Conservation (phyloP, 345 rosid species). For the Salix suchowensis region DNA sequence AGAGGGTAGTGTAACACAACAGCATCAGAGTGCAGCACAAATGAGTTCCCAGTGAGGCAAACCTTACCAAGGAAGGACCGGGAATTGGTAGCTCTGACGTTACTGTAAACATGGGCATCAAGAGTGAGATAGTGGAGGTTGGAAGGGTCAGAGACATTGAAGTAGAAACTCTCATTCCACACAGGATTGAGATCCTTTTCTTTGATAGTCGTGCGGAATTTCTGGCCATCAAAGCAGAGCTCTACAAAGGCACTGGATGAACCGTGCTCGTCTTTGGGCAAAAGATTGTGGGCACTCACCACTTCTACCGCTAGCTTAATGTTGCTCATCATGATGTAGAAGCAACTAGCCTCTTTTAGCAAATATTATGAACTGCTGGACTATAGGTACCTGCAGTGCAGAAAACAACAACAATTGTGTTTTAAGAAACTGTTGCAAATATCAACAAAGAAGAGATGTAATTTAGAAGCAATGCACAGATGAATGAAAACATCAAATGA, state of each 20-base stretch:
- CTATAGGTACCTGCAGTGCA: conserved; percentile 35
- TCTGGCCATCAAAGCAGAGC: conserved; percentile 85
- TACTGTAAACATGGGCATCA: conserved; percentile 66
- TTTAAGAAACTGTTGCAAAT: neutral
- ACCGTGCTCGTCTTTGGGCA: conserved; percentile 93
- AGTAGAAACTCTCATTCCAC: conserved; percentile 96
- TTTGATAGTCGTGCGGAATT: conserved; percentile 74
- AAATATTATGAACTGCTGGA: neutral
- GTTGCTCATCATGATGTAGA: conserved; percentile 46
- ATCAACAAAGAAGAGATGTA: neutral
- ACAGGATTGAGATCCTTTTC: conserved; percentile 87
- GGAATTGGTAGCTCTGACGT: conserved; percentile 53
- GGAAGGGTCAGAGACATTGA: conserved; percentile 84
- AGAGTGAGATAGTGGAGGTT: conserved; percentile 70
- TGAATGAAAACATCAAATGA: neutral
- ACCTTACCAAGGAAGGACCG: conserved; percentile 87
- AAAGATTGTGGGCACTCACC: conserved; percentile 81
- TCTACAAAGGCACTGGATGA: conserved; percentile 81
- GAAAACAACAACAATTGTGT: conserved; percentile 1
- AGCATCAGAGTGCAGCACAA: conserved; percentile 81
- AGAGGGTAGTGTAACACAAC: conserved; percentile 84
- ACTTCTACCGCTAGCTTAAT: conserved; percentile 88
- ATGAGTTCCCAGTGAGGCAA: conserved; percentile 69
- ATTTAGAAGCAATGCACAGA: neutral
- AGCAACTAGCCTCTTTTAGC: conserved; percentile 11